Evolutionary conservation across 768 basidiomycete genomes (phyloP), one percentile per base, ranked within the genome.

Genomic region (Auricularia heimuer): DNA sequence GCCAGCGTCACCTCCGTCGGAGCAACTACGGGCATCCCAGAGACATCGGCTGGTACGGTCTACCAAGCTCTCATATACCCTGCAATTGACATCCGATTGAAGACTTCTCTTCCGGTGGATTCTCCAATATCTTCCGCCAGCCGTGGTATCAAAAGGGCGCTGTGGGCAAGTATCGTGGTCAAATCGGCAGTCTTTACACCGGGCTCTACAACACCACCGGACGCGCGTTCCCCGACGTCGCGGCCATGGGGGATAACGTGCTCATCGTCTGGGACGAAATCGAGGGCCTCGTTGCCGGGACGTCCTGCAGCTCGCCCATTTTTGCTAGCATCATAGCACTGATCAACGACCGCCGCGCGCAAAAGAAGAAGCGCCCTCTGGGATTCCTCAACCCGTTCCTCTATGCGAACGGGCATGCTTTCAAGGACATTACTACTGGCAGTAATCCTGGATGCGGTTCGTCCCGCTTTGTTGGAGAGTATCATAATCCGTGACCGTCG

Each of bases 361-460:
- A 42, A 14, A 42, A 42, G 39, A 7, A 14, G 8, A 14, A 14
- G 39, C 58, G 33, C n/a, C 64, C 75, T 2, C 73, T 78, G 29
- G 77, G 77, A 29, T 78, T 78, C 72, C 72, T 78, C 4, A 78
- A 78, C 69, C 77, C 77, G 16, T 65, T 75, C 62, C 67, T 78
- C 45, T 66, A 66, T 36, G 61, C 63, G 12, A 63, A 66, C 54
- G 63, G 71, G 6, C 66, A 58, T 16, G 65, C 71, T 35, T 74
- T 78, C 65, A 77, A 76, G 67, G 83, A 70, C 81, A 86, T 89
- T 67, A 79, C 75, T 0, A 82, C 81, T 14, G 87, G 86, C 4
- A 77, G 77, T 3, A 88, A 87, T 70, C 85, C 86, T 3, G 87
- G 86, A 16, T 89, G 87, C 67, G 78, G 79, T 0, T 83, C 80